phyloP scores from a whole-genome alignment of 2,329 filamentous ascomycete species.

The Beauveria brongniartii region DNA sequence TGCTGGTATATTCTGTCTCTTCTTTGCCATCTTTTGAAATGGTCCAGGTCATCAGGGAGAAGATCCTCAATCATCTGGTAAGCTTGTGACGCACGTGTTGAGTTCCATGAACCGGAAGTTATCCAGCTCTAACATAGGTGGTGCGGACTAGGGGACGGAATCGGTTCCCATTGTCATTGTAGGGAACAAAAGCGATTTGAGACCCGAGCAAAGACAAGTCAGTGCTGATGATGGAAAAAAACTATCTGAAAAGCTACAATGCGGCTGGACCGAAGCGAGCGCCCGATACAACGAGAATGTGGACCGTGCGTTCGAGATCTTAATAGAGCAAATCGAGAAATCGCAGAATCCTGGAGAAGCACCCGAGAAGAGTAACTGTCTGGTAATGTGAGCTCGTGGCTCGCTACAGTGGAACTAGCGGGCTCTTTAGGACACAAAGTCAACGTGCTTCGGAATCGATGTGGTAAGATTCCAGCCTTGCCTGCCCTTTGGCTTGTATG shows the following conservation, averaged over 20 bases:
- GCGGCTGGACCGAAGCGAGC: conserved; percentile 90
- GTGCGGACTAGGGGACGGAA: conserved; percentile 63
- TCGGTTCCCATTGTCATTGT: conserved; percentile 90
- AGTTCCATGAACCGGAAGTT: background rate
- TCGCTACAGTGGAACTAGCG: background rate
- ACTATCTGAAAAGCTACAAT: conserved; percentile 78
- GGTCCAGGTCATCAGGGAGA: conserved; percentile 91
- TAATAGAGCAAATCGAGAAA: conserved; percentile 94
- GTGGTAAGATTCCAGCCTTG: background rate
- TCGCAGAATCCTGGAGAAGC: conserved; percentile 83
- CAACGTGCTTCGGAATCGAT: background rate
- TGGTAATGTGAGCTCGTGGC: conserved; percentile 59
- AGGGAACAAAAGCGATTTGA: conserved; percentile 93
- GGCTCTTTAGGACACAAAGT: background rate
- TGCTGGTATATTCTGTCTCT: conserved; percentile 96
- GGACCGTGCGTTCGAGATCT: conserved; percentile 80
- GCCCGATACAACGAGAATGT: conserved; percentile 95
- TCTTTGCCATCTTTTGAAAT: conserved; percentile 95
- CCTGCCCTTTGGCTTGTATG: background rate
- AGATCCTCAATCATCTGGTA: conserved; percentile 93
- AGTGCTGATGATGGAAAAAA: conserved; percentile 76
- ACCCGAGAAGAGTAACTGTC: conserved; percentile 70
- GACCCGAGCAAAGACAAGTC: conserved; percentile 88
- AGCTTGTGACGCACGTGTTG: conserved; percentile 22
- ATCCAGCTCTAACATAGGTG: background rate